Evolutionary conservation across 345 rosid genomes (phyloP), one percentile per base, ranked within the genome.

Genomic region (Trapa incisa): DNA sequence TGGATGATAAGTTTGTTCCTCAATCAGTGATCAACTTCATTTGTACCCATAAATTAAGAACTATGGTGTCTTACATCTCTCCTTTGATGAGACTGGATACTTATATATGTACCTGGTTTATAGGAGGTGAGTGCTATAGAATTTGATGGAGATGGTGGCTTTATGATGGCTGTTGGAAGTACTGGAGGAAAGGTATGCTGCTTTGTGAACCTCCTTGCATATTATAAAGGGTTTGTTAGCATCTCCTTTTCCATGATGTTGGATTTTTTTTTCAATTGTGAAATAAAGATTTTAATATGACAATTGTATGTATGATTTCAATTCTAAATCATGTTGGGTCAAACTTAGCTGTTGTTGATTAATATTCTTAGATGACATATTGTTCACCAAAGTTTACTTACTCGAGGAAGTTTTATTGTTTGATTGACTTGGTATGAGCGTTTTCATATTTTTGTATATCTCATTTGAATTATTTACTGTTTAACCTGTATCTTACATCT

Each of bases 71-170:
- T 52, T 67, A 17, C 63, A 32, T 35, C 33, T n/a, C 35, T 67
- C 15, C 17, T 53, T 37, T 15, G 32, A 6, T 35, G 37, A 52
- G 63, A 53, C 61, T n/a, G 37, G 62, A 17, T 36, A 42, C 58
- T 71, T 61, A 64, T 66, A 32, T 57, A 29, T 41, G 41, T 66
- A 66, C 57, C 68, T 56, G 61, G 37, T 71, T 76, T 71, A 57
- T 76, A 94, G 97, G 99, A 87, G 77, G 95, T 94, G 65, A 91
- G 93, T 72, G 92, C 96, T 43, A 71, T 94, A 70, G 84, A 84
- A 74, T 94, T 91, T 81, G 99, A 86, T 76, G 85, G 77, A 53
- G 86, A 76, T 71, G 94, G 88, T 58, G 98, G 97, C 70, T 89
- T 81, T 74, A 77, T 80, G 66, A 76, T 93, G 84, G 96, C 86